Percentiles rank a stretch among this genome's conserved stretches.
Evolutionary conservation across 805 yeast species (phyloP).

Genomic region (Yamadazyma akitaensis): DNA sequence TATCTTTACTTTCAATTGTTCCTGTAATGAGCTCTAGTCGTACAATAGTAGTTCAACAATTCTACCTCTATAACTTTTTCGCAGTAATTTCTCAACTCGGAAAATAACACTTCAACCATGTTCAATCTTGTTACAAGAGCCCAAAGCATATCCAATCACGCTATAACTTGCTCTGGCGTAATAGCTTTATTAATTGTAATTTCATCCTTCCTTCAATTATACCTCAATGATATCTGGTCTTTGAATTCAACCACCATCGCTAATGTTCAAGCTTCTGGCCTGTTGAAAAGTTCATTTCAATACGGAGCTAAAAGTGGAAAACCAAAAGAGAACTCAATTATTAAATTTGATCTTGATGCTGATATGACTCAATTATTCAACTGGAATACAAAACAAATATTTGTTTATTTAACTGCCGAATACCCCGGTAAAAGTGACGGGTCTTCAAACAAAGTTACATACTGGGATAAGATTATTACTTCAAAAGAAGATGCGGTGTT

Average conservation of each 20-base stretch:
- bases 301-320: slow-evolving; percentile 65
- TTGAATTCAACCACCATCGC: slow-evolving; percentile 35
- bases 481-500: slow-evolving; percentile 56
- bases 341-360: slow-evolving; percentile 67
- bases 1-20: too few relatives aligned
- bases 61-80: not conserved
- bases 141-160: slow-evolving; percentile 52
- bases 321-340: slow-evolving; percentile 72
- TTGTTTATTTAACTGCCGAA: slow-evolving; percentile 85
- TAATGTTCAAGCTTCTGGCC: slow-evolving; percentile 37
- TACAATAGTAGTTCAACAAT: too few relatives aligned
- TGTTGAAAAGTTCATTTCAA: slow-evolving; percentile 51
- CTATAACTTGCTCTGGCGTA: slow-evolving; percentile 46
- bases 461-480: slow-evolving; percentile 86
- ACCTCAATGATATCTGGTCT: slow-evolving; percentile 41
- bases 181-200: slow-evolving; percentile 47
- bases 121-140: slow-evolving; percentile 32
- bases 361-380: slow-evolving; percentile 81
- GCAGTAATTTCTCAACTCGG: not conserved
- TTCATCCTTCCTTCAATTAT: slow-evolving; percentile 49
- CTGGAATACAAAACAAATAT: slow-evolving; percentile 98
- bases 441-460: slow-evolving; percentile 65
- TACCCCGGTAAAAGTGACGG: slow-evolving; percentile 50
- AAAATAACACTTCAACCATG: slow-evolving; percentile 17
- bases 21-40: too few relatives aligned